Evolutionary conservation across 176 grass and related monocot genomes (phyloP), one percentile per base, ranked within the genome.

Genomic region (Puya raimondii): DNA sequence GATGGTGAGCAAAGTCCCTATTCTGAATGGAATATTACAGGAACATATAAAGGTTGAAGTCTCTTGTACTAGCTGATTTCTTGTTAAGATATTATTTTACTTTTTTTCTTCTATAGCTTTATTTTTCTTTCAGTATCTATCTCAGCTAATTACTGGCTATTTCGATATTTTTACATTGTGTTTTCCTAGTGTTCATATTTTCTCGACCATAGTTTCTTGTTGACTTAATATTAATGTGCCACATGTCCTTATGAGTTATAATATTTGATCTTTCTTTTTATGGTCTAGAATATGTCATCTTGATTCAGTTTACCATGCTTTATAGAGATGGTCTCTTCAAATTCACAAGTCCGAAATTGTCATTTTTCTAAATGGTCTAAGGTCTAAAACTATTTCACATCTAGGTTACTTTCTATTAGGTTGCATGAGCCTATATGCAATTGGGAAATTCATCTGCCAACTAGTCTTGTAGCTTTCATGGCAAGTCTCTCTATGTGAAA

Each of bases 1-100:
- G 91, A 94, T 49, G 85, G 79, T 53, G 91, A 94, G 54, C 66
- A 86, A 58, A 89, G 82, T 53, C 86, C 86, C 0, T 89, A 94
- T 86, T 94, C 86, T 59, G n/a, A 15, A 54, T 94, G 91, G 91
- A 94, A 94, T 74, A 94, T 94, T 79, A 89, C 91, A 48, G 91
- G 91, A 81, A 94, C 79, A 12, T 94, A 94, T 76, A 94, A 81
- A 94, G 91, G 91, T 94, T 73, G 66, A 15, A 4, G 8, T 59
- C n/a, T 18, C 54, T 59, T 9, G 1, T 59, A n/a, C n/a, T 59
- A 59, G 16, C 4, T 59, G 54, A 58, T 8, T 59, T 59, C 20
- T 59, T 17, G 12, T 16, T 10, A 59, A 59, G 54, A 59, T 8
- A 59, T 8, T 59, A 10, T 9, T 59, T 59, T 9, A 59, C 54